Base-by-base conservation (phyloP, 257 asterid species). In the Solanum sejunctum region DNA sequence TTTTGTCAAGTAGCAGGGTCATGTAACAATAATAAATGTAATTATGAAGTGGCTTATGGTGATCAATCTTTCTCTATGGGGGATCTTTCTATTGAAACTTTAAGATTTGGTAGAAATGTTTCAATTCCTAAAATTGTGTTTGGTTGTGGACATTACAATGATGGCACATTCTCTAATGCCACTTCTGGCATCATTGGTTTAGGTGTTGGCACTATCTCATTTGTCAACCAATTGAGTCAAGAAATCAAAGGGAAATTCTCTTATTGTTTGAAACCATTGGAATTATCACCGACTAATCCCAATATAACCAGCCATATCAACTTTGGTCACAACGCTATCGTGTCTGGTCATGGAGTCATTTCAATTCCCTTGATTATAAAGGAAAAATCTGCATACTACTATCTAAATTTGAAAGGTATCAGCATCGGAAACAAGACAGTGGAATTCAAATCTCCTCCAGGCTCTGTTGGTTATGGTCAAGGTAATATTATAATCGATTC, bases 141-240 rank as follows among this genome's bases (percentile, higher is more conserved):
- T 5, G 94, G 91, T 2, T 90, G 92, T 55, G 92, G 89, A 20
- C 80, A 79, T 39, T 0, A 47, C 2, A 86, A 84, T 18, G 77
- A 7, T 0, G 92, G 92, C 52, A 78, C 85, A 0, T 88, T 88
- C 36, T 21, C 26, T 0, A 84, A 49, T 1, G 83, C 60, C 0
- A 83, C 86, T 4, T 89, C 91, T 1, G 92, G 93, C 1, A 85
- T 91, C 4, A 85, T 89, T 2, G 93, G 93, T 13, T 84, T 91
- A 36, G 91, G 93, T 17, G 83, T 84, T 36, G 90, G 91, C 26
- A 39, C 83, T 16, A 15, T 20, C 43, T 91, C 91, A 1, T 84
- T 91, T 17, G n/a, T 90, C 8, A 78, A 51, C 3, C 93, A 90
- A 57, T 11, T 91, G 28, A 73, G 86, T 17, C 6, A 85, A 8